Evolutionary conservation across 495 filamentous ascomycete species (phyloP).

Genomic region (Collariella sp.): DNA sequence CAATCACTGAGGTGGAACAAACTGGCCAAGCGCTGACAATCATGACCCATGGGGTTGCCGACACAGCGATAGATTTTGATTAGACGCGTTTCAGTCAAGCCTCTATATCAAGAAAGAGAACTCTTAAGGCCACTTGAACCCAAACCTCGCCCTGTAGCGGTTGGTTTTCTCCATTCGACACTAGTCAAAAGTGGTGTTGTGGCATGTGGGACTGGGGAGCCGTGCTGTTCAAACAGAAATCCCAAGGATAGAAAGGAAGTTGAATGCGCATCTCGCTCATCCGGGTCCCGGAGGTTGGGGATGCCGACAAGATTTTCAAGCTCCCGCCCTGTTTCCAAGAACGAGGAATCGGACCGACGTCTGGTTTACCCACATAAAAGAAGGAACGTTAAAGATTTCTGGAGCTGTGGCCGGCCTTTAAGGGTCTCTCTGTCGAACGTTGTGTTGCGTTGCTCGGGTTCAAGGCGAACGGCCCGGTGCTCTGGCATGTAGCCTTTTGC

Average conservation of each 20-base stretch:
- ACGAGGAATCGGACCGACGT: conserved; percentile 7
- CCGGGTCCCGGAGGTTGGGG: conserved; percentile 17
- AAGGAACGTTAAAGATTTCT: too few species aligned
- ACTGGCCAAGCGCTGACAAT: too few species aligned
- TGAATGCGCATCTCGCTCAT: conserved; percentile 5
- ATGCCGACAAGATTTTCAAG: not conserved
- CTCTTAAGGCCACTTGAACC: not conserved
- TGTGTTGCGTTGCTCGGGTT: too few species aligned
- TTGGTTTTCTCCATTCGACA: not conserved
- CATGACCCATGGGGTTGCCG: too few species aligned
- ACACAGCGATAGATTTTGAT: too few species aligned
- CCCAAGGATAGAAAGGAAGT: conserved; percentile 23
- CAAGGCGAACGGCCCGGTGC: too few species aligned
- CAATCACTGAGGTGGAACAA: too few species aligned
- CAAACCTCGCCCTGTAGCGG: not conserved
- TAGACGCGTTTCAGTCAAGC: too few species aligned
- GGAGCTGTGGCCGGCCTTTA: too few species aligned
- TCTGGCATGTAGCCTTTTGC: too few species aligned
- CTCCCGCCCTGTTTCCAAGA: conserved; percentile 12
- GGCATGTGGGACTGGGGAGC: not conserved
- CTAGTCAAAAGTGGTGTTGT: not conserved
- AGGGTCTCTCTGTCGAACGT: too few species aligned
- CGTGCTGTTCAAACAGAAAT: not conserved
- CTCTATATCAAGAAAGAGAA: not conserved
- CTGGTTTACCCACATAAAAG: not conserved